phyloP scores from a whole-genome alignment of 225 moss, liverwort and hornwort species.

The Physcomitrium patens region DNA sequence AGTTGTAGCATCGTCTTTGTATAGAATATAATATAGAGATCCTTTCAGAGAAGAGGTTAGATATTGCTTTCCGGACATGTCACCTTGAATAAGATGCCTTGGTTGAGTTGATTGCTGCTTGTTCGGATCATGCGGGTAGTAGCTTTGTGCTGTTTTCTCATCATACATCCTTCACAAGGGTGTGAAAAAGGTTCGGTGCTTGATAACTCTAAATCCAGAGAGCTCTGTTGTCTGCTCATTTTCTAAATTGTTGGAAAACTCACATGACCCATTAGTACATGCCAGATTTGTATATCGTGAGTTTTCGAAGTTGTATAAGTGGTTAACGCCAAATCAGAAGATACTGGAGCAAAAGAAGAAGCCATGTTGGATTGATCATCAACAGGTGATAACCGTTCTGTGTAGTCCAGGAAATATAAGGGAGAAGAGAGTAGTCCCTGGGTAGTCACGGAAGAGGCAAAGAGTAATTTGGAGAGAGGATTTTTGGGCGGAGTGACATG shows the following conservation, averaged over 20 bases:
- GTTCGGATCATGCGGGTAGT: not conserved
- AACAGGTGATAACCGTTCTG: too few species aligned
- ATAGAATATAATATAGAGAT: not conserved
- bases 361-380: too few species aligned
- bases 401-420: too few species aligned
- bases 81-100: not conserved
- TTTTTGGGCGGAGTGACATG: too few species aligned
- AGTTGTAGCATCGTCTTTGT: not conserved
- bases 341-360: too few species aligned
- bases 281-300: too few species aligned
- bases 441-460: too few species aligned
- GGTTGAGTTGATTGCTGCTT: not conserved
- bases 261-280: not conserved
- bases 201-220: not conserved
- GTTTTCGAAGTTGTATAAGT: too few species aligned
- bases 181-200: not conserved
- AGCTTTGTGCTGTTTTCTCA: not conserved
- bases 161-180: not conserved
- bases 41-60: not conserved
- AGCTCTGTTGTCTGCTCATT: not conserved
- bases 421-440: too few species aligned
- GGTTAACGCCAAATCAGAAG: too few species aligned
- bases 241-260: not conserved
- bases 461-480: too few species aligned
- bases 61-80: not conserved